Percentiles rank a stretch among this genome's conserved stretches.
Conservation (phyloP, 2,329 filamentous ascomycete species). For the Phialophora verrucosa region DNA sequence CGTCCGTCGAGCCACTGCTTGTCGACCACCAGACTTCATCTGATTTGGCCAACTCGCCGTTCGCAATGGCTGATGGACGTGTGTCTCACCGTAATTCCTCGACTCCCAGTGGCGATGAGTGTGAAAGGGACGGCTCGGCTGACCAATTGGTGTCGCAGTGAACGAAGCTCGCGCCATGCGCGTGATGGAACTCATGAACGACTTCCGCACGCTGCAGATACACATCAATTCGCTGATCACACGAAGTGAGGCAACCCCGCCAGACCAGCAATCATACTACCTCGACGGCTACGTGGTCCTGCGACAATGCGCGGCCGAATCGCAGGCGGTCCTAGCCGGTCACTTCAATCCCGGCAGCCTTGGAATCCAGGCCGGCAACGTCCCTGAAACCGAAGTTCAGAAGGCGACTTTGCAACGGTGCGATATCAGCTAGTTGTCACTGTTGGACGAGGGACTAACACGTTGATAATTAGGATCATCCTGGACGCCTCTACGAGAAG, state of each 20-base stretch:
- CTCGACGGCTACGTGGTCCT: conserved; percentile 65
- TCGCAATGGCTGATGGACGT: conserved; percentile 40
- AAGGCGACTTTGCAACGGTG: conserved; percentile 64
- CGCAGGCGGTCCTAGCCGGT: conserved; percentile 59
- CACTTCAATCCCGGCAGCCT: conserved; percentile 57
- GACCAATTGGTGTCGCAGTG: conserved; percentile 50
- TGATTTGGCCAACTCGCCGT: conserved; percentile 8
- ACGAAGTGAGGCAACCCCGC: conserved; percentile 58
- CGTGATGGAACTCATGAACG: conserved; percentile 67
- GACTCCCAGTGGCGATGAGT: conserved; percentile 10
- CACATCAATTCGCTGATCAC: conserved; percentile 55
- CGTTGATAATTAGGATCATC: conserved; percentile 58
- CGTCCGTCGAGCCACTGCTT: conserved; percentile 16
- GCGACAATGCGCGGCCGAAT: conserved; percentile 61
- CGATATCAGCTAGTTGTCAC: conserved; percentile 29
- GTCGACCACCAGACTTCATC: conserved; percentile 17
- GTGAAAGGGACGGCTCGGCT: conserved; percentile 15
- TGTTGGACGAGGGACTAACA: conserved; percentile 24
- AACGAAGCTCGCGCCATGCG: conserved; percentile 69
- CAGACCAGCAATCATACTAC: conserved; percentile 60
- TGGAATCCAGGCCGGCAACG: conserved; percentile 38
- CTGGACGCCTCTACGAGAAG: conserved; percentile 64
- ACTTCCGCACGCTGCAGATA: conserved; percentile 66
- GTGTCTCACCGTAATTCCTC: conserved; percentile 29
- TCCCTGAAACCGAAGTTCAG: conserved; percentile 58